Base-by-base conservation (phyloP, 345 rosid species). In the Citrus australasica region DNA sequence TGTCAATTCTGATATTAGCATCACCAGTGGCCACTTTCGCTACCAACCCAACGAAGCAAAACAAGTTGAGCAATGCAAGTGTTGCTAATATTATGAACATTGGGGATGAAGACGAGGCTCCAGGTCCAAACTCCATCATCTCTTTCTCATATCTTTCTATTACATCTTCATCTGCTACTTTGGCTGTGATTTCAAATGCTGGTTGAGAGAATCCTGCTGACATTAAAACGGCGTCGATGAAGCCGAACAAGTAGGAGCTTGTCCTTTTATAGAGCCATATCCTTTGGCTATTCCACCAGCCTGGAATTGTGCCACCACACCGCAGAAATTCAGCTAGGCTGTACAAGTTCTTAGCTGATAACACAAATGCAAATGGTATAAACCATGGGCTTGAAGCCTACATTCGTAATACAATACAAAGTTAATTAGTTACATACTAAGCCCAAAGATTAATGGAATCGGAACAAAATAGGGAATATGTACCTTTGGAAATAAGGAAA, bases 271-370 rank as follows among this genome's bases (percentile, higher is more conserved):
- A 95, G 61, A 93, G 86, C 94, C 95, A 92, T 48, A 87, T 87
- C 73, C 95, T 78, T 82, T 89, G 94, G 2, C 90, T 92, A 46
- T 92, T 91, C 93, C 94, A 90, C 98, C 95, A 92, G 27, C 93
- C 93, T 13, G 42, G 84, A 33, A 87, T 24, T 9, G 98, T 92
- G 64, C 98, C 95, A 28, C 86, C 91, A 21, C 80, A 78, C 86
- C 76, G 66, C 38, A 91, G 73, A 72, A 88, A 88, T 78, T 93
- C 98, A 0, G 30, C 88, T 21, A 91, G 78, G 82, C 87, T 88
- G 21, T 81, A 82, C 7, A 71, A 76, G 60, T 78, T 83, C 60
- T 27, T 80, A 51, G 80, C 81, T 2, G 79, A 40, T 21, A 85
- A 77, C 32, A 85, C 92, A 74, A 83, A 92, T 25, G 83, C 90